phyloP scores from a whole-genome alignment of 306 rosid species.

The Delonix regia region DNA sequence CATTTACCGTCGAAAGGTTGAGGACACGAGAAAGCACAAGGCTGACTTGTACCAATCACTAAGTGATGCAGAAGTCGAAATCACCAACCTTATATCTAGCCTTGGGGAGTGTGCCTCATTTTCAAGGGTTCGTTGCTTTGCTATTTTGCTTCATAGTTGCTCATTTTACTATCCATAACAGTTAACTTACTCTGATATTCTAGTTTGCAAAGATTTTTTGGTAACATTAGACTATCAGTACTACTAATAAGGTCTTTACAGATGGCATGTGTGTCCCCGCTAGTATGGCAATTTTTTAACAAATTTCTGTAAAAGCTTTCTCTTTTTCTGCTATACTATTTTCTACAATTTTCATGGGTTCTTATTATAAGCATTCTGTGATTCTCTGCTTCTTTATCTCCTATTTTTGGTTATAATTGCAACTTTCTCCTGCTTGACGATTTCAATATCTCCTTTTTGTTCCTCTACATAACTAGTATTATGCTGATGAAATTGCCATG shows the following conservation, averaged over 20 bases:
- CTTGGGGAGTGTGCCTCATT: conserved; percentile 61
- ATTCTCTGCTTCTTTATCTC: conserved; percentile 12
- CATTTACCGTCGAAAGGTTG: conserved; percentile 79
- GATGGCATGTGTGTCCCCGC: not conserved
- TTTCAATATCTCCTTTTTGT: conserved; percentile 26
- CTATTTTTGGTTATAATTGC: conserved; percentile 5
- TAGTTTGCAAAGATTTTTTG: not conserved
- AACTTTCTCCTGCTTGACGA: not conserved
- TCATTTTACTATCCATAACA: not conserved
- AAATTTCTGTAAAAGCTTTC: not conserved
- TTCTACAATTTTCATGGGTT: not conserved
- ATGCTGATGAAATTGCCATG: conserved; percentile 20
- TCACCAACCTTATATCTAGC: conserved; percentile 50
- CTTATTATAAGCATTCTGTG: not conserved
- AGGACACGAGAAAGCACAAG: conserved; percentile 73
- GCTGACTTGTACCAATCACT: conserved; percentile 64
- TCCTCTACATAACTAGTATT: conserved; percentile 11
- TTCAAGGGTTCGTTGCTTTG: conserved; percentile 54
- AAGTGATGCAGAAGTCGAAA: conserved; percentile 70
- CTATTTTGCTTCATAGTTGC: not conserved
- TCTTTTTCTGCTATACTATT: not conserved
- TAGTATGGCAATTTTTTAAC: conserved; percentile 5
- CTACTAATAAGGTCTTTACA: not conserved
- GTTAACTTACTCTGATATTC: not conserved
- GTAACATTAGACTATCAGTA: not conserved